Base-by-base conservation (phyloP, 805 yeast species). In the Pichia gijzeniarum region DNA sequence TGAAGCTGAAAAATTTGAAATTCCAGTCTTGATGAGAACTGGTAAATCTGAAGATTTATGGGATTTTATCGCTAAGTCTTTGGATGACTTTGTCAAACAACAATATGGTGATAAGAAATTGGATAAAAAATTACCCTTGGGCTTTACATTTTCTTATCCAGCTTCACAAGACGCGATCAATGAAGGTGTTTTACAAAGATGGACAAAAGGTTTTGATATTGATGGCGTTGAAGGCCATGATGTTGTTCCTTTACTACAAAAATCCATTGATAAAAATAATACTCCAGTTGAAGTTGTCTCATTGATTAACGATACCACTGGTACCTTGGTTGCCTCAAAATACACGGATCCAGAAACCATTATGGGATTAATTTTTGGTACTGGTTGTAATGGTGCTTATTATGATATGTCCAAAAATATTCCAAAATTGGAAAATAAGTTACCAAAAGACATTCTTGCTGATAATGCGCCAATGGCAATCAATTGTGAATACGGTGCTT, bases 201-300 rank as follows among this genome's bases (percentile, higher is more conserved):
- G 98, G 98, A 91, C 98, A 52, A 91, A 91, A 72, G 99, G 98
- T 53, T 91, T 86, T 69, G 96, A 91, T 66, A 88, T 91, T 56
- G 84, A 77, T 48, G 87, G 83, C 48, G 96, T 91, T 47, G 98
- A 91, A 71, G 96, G 96, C 53, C 78, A 85, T 48, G 95, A 91
- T 62, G 96, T 91, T 49, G 96, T 85, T 43, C 95, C 95, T 52
- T 74, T 90, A 87, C 76, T 91, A 60, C 95, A 85, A 69, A 68
- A 69, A 12, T 86, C 95, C 35, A 73, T 91, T 53, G 71, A 75
- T 53, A 72, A 73, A 55, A 70, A 71, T 52, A 65, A 74, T 18
- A 79, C 87, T 42, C 95, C 96, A 52, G 85, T 90, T 58, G 74
- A 79, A 39, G 95, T 91, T 47, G 89, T 87, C 51, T 96, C 98